Conservation (phyloP, 345 rosid species). For the Syzygium aromaticum region DNA sequence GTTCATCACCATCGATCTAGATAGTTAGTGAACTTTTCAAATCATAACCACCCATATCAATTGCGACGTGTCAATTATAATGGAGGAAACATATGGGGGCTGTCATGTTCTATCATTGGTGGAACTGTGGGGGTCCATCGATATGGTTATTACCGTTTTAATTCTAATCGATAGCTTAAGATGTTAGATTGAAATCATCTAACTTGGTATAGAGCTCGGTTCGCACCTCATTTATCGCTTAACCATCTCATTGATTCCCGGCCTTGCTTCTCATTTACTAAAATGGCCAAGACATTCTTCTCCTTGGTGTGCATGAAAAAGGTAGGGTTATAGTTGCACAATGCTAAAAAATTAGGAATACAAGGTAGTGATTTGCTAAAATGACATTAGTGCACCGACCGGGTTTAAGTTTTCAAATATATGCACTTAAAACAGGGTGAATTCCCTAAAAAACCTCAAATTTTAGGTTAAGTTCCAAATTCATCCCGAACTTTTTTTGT, state of each 20-base stretch:
- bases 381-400: background rate
- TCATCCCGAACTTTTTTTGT: too few relatives aligned
- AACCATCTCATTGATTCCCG: background rate
- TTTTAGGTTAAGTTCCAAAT: too few relatives aligned
- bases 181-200: background rate
- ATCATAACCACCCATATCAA: too few relatives aligned
- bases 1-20: background rate
- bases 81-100: background rate
- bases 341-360: background rate
- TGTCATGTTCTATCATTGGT: background rate
- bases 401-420: background rate
- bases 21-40: too few relatives aligned
- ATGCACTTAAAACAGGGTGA: too few relatives aligned
- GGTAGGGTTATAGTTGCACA: background rate
- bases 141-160: background rate
- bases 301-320: background rate
- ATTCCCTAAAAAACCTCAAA: too few relatives aligned
- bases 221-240: background rate
- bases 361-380: too few relatives aligned
- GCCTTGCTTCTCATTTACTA: background rate
- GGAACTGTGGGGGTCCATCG: background rate
- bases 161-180: background rate
- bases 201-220: background rate
- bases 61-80: background rate
- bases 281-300: background rate